Evolutionary conservation across 2,329 filamentous ascomycete species (phyloP), one percentile per base, ranked within the genome.

Genomic region (Fusarium oligoseptatum): DNA sequence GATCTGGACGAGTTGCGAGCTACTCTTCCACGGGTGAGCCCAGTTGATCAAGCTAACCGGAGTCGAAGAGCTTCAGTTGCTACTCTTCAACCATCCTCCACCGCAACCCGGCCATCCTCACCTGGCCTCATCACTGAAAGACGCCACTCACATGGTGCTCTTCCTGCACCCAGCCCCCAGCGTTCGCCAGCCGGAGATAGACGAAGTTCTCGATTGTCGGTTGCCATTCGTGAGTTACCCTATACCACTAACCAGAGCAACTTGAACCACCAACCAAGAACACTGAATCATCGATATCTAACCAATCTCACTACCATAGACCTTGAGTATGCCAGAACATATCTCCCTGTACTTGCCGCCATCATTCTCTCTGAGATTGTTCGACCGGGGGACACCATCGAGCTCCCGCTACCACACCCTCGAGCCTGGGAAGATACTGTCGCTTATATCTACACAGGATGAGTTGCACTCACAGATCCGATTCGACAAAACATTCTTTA

Each of bases 391-490:
- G 90, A 91, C 74, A 82, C 83, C 2, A 83, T 92, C 61, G 89
- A 91, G 72, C 81, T 92, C 11, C 89, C 90, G 0, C 73, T 92
- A 64, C 90, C 90, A 1, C 83, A 87, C 66, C 89, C 90, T 1
- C 85, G 86, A 60, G 86, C 83, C 9, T 92, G 90, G 90, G 76
- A 79, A 3, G 85, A 88, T 64, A 91, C 89, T 0, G 82, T 90
- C n/a, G 81, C 83, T 5, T 88, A 89, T 74, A 83, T 89, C 29
- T 91, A 91, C 77, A 89, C 87, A 0, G 87, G 87, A 39, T 81
- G 85, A 63, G 85, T 84, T 14, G 82, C 84, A 55, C 70, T 82
- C 14, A 88, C 85, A 1, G 82, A 84, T 12, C 83, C 84, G 3
- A 85, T 89, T 52, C 84, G 78, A 64, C 83, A 87, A 68, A 91